Conservation (phyloP, 2,329 filamentous ascomycete species). For the Colletotrichum liaoningense region DNA sequence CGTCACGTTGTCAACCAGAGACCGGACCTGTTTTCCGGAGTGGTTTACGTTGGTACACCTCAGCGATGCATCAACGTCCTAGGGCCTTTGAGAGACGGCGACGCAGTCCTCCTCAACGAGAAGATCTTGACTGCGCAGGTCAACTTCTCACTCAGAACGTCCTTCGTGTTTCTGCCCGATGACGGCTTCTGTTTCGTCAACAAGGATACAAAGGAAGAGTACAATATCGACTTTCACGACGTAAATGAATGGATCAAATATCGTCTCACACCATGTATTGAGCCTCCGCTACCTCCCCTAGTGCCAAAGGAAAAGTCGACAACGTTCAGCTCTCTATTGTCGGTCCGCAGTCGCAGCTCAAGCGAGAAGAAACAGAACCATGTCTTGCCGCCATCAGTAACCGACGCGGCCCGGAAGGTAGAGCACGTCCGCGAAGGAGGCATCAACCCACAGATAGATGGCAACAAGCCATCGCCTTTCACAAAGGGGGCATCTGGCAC, state of each 20-base stretch:
- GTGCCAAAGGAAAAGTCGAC: slow-evolving; percentile 50
- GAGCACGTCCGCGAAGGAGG: slow-evolving; percentile 49
- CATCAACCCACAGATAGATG: slow-evolving; percentile 61
- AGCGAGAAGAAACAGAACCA: slow-evolving; percentile 45
- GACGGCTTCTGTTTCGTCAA: slow-evolving; percentile 91
- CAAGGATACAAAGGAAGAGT: slow-evolving; percentile 81
- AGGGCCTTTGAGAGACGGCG: slow-evolving; percentile 90
- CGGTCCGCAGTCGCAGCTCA: slow-evolving; percentile 57
- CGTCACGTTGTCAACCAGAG: slow-evolving; percentile 87
- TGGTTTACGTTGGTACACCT: slow-evolving; percentile 87
- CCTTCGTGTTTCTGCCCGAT: slow-evolving; percentile 85
- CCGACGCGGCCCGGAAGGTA: slow-evolving; percentile 42
- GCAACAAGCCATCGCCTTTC: slow-evolving; percentile 39
- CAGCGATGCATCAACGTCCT: slow-evolving; percentile 92
- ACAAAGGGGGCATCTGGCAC: slow-evolving; percentile 41
- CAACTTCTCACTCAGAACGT: slow-evolving; percentile 91
- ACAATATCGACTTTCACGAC: slow-evolving; percentile 87
- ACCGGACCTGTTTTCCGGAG: slow-evolving; percentile 87
- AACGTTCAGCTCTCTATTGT: slow-evolving; percentile 59
- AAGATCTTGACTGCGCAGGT: slow-evolving; percentile 92
- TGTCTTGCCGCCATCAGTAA: slow-evolving; percentile 35
- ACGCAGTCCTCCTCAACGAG: slow-evolving; percentile 89
- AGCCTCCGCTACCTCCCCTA: slow-evolving; percentile 71
- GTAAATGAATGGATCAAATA: slow-evolving; percentile 83
- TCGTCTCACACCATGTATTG: slow-evolving; percentile 81